Percentiles rank a stretch among this genome's conserved stretches.
phyloP scores from a whole-genome alignment of 164 flowering plant genomes.

The Santalum album region DNA sequence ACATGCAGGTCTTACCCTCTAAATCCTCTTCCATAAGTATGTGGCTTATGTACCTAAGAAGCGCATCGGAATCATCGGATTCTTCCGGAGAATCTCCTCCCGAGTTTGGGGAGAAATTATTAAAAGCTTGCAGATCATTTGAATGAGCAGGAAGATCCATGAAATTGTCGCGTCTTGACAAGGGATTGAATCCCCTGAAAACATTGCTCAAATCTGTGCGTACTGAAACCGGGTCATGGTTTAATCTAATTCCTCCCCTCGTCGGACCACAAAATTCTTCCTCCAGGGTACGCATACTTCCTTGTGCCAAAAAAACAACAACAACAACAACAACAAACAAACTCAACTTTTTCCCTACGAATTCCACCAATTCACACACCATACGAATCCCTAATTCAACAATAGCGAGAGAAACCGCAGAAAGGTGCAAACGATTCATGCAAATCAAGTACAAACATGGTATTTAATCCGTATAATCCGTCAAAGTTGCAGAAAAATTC shows the following conservation, averaged over 20 bases:
- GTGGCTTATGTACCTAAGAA: conserved; percentile 13
- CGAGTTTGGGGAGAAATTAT: background rate
- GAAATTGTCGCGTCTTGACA: background rate
- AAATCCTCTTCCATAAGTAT: conserved; percentile 20
- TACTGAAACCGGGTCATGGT: background rate
- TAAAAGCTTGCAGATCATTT: background rate
- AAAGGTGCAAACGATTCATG: too few species aligned
- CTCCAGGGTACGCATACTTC: background rate
- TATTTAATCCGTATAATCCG: too few species aligned
- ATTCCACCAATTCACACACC: background rate
- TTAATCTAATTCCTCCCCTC: background rate
- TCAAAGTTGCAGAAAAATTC: too few species aligned
- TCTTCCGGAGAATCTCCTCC: conserved; percentile 1
- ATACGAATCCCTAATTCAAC: too few species aligned
- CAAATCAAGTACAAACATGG: too few species aligned
- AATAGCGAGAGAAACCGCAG: too few species aligned
- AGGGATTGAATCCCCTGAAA: background rate
- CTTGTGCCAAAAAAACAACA: too few species aligned
- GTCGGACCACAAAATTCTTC: background rate
- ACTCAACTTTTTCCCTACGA: background rate
- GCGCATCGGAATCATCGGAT: background rate
- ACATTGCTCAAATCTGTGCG: background rate
- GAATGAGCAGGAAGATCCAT: background rate
- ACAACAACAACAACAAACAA: background rate
- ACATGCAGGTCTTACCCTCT: conserved; percentile 10